Percentiles rank a stretch among this genome's conserved stretches.
Evolutionary conservation across 495 filamentous ascomycete genomes (phyloP).

Genomic region (Gamarada debralockiae): DNA sequence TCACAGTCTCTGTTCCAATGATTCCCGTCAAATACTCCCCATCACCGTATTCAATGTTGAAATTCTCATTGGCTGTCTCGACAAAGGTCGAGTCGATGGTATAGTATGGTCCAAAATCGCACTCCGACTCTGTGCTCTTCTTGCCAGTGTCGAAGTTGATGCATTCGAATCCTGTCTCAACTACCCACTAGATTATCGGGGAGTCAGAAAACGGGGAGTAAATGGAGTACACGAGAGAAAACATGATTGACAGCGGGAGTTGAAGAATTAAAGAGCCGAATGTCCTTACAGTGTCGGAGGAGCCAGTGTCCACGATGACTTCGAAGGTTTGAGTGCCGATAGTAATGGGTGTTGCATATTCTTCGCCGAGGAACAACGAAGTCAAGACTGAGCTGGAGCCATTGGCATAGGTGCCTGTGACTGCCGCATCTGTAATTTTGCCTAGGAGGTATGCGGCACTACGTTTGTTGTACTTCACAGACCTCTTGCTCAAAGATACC

Average conservation of each 20-base stretch:
- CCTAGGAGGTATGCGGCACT: background rate
- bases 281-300: slow-evolving; percentile 55
- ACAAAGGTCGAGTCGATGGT: slow-evolving; percentile 31
- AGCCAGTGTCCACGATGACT: slow-evolving; percentile 56
- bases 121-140: slow-evolving; percentile 28
- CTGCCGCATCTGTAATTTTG: background rate
- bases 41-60: slow-evolving; percentile 54
- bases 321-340: slow-evolving; percentile 40
- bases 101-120: slow-evolving; percentile 42
- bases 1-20: slow-evolving; percentile 53
- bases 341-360: slow-evolving; percentile 10
- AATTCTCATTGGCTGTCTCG: slow-evolving; percentile 38
- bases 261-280: too few species aligned
- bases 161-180: slow-evolving; percentile 43
- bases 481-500: background rate
- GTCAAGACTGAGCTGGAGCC: background rate
- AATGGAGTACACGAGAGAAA: too few species aligned
- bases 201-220: too few species aligned
- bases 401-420: background rate
- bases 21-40: slow-evolving; percentile 51
- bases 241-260: too few species aligned
- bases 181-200: too few species aligned
- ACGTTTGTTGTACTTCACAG: background rate
- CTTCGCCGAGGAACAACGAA: background rate
- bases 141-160: slow-evolving; percentile 25